phyloP scores from a whole-genome alignment of 1,284 basidiomycete genomes.

The Coriolopsis trogii region DNA sequence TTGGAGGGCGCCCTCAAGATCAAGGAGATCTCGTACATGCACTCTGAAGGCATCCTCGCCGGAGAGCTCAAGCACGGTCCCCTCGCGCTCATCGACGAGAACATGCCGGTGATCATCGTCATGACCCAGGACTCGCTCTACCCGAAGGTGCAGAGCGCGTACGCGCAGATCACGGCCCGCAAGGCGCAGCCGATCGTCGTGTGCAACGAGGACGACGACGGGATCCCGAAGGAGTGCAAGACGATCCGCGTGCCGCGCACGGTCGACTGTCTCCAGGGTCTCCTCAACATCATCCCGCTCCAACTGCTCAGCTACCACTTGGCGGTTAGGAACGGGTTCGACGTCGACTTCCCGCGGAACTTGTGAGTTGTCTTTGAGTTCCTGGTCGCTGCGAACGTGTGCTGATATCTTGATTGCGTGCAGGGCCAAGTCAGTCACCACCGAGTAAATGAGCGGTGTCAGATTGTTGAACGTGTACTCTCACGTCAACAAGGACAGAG shows the following conservation, averaged over 20 bases:
- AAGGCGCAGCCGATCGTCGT: conserved; percentile 96
- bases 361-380: conserved; percentile 55
- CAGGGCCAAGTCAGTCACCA: conserved; percentile 85
- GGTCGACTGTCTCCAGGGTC: conserved; percentile 93
- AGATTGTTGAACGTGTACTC: conserved; percentile 4
- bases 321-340: conserved; percentile 93
- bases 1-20: conserved; percentile 99
- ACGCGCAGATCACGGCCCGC: conserved; percentile 95
- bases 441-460: conserved; percentile 56
- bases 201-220: conserved; percentile 93
- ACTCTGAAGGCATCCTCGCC: conserved; percentile 93
- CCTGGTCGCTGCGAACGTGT: conserved; percentile 13
- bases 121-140: conserved; percentile 99
- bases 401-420: conserved; percentile 8
- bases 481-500: neutral
- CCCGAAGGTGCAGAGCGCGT: conserved; percentile 96
- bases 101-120: conserved; percentile 97
- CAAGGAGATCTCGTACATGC: conserved; percentile 97
- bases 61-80: conserved; percentile 99
- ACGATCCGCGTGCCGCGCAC: conserved; percentile 94
- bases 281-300: conserved; percentile 96
- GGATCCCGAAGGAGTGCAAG: conserved; percentile 75
- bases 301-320: conserved; percentile 97
- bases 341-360: conserved; percentile 99
- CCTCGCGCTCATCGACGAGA: conserved; percentile 96